Base-by-base conservation (phyloP, 2,329 filamentous ascomycete genomes). In the Cryphonectria radicalis region DNA sequence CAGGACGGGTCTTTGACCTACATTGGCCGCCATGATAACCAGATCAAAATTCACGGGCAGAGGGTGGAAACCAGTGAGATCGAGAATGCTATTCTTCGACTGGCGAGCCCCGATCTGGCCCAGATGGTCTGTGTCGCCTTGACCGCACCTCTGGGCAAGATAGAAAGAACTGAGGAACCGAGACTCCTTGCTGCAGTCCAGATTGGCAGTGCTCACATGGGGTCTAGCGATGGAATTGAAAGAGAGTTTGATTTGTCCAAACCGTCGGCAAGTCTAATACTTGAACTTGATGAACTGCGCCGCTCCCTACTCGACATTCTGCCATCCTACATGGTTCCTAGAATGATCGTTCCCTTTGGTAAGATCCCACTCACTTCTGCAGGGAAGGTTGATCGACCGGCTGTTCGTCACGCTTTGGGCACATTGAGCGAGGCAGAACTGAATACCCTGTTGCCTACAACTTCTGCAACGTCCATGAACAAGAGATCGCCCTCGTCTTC, bases 1-100 rank as follows among this genome's bases (percentile, higher is more conserved):
- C 86, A 86, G 73, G 87, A 89, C 73, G 81, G 80, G 0, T 87
- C 89, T 75, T 81, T 89, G 55, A 90, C 90, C 74, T 77, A 89
- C 13, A 81, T 82, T 25, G 89, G 89, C 60, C 88, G 83, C 69
- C 77, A 86, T 19, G 74, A 75, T 59, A 62, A 69, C 63, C 67
- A 73, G 22, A 66, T 73, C 19, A 66, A 64, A 55, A 10, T 59
- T 28, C 17, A 35, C 35, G 42, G 57, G 50, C 60, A 46, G 22
- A n/a, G 46, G 46, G 46, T 53, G 8, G 67, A 68, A 40, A 50
- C 22, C 67, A 68, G 28, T n/a, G 59, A 63, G n/a, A 53, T 53
- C 28, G 59, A 42, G 19, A 68, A 43, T n/a, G 37, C 25, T 14
- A 40, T 63, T 19, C 40, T 62, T 42, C 22, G 6, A n/a, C 28